phyloP scores from a whole-genome alignment of 2,329 filamentous ascomycete species.

The Ploettnerulaceae sp. region DNA sequence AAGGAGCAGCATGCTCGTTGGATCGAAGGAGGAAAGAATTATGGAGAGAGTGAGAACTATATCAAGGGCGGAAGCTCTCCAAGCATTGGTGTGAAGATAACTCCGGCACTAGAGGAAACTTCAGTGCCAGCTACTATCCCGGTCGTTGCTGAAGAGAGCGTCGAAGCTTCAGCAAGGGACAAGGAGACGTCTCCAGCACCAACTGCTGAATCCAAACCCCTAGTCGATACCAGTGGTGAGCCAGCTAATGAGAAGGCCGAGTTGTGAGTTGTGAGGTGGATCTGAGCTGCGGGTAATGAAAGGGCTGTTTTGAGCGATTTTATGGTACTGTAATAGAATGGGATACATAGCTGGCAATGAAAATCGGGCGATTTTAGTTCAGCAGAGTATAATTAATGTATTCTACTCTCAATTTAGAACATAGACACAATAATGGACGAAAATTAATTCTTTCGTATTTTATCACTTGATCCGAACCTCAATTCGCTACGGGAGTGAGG shows the following conservation, averaged over 20 bases:
- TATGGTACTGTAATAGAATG: too few species aligned
- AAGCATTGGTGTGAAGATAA: slow-evolving; percentile 19
- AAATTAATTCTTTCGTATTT: not conserved
- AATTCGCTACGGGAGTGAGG: too few species aligned
- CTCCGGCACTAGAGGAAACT: not conserved
- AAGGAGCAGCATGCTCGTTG: slow-evolving; percentile 64
- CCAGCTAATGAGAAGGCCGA: not conserved
- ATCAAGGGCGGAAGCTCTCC: slow-evolving; percentile 56
- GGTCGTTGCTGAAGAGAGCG: not conserved
- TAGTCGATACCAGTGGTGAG: too few species aligned
- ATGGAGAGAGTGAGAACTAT: slow-evolving; percentile 85
- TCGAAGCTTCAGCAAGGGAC: not conserved
- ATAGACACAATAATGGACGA: not conserved
- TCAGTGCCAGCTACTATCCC: not conserved
- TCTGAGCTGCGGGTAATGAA: too few species aligned
- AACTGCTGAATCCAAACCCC: too few species aligned
- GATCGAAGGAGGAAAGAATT: slow-evolving; percentile 70
- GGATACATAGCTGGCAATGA: too few species aligned
- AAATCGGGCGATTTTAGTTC: not conserved
- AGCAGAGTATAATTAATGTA: not conserved
- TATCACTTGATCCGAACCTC: slow-evolving; percentile 5
- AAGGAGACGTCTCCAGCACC: not conserved
- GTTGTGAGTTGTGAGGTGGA: not conserved
- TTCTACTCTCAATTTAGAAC: not conserved
- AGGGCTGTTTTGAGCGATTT: not conserved